These are phyloP conservation scores for Solanum chmielewskii DNA, from an alignment of 257 asterid genomes.

Conservation along the genomic window DNA sequence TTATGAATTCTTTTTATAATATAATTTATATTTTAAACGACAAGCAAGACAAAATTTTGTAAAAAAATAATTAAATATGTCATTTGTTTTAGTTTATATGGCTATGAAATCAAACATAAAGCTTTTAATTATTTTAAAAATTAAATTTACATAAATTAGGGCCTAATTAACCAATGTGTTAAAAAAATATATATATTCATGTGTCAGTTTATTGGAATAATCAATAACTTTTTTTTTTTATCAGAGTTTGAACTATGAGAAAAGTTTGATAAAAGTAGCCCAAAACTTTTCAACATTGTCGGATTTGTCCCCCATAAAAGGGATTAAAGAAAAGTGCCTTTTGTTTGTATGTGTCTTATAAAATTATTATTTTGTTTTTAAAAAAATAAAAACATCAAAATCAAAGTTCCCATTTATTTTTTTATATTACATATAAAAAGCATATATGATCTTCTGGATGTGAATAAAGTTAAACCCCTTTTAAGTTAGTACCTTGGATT, in stretches of 20 bases:
- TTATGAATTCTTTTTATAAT: too few species aligned
- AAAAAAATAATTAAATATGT: too few species aligned
- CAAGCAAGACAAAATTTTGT: neutral
- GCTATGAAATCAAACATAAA: neutral
- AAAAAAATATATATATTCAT: slow-evolving; percentile 10
- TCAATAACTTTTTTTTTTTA: slow-evolving; percentile 5
- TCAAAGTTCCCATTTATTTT: neutral
- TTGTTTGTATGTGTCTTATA: neutral
- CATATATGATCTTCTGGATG: slow-evolving; percentile 17
- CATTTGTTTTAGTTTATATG: neutral
- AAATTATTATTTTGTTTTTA: neutral
- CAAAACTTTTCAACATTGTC: slow-evolving; percentile 14
- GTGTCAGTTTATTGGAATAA: slow-evolving; percentile 26
- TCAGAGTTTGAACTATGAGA: slow-evolving; percentile 30
- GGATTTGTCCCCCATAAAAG: slow-evolving; percentile 12
- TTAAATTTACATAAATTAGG: neutral
- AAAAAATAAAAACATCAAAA: neutral
- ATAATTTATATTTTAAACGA: neutral
- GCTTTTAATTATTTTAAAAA: neutral
- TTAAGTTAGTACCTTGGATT: slow-evolving; percentile 48
- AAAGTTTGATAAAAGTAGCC: neutral
- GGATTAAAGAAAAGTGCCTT: neutral
- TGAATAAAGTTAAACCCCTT: slow-evolving; percentile 23
- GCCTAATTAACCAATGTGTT: neutral
- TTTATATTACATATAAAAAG: neutral